Conservation (phyloP, 495 filamentous ascomycete species). For the Lentithecium fluviatile region DNA sequence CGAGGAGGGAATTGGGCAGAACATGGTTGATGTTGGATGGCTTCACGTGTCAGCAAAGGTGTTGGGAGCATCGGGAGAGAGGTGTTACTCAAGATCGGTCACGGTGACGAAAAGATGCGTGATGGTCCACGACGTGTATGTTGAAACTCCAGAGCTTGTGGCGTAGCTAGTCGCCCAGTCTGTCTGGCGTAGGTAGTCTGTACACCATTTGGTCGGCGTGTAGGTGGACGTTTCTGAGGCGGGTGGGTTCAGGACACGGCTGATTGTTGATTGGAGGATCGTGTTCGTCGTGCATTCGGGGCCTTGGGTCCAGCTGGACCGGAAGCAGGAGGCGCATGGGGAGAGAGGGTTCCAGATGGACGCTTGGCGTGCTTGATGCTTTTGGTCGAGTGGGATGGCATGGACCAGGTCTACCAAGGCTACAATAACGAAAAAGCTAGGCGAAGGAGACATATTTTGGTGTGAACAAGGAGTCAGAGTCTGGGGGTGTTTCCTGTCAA, state of each 20-base stretch:
- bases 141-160: conserved; percentile 9
- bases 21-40: conserved; percentile 23
- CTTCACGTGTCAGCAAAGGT: neutral
- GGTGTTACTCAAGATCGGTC: conserved; percentile 13
- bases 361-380: no score
- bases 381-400: no score
- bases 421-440: no score
- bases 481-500: no score
- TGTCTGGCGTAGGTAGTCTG: conserved; percentile 14
- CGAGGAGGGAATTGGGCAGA: conserved; percentile 14
- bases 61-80: neutral
- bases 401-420: no score
- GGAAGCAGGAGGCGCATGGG: conserved; percentile 6
- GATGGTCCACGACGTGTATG: conserved; percentile 22
- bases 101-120: conserved; percentile 23
- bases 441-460: no score
- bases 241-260: conserved; percentile 15
- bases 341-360: no score
- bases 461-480: no score
- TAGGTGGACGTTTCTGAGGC: conserved; percentile 17
- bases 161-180: conserved; percentile 12
- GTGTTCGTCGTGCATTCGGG: conserved; percentile 16
- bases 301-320: conserved; percentile 13
- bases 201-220: conserved; percentile 26
- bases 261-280: neutral